Conservation (phyloP, 352 stramenopile species). For the Nothophytophthora sp. region DNA sequence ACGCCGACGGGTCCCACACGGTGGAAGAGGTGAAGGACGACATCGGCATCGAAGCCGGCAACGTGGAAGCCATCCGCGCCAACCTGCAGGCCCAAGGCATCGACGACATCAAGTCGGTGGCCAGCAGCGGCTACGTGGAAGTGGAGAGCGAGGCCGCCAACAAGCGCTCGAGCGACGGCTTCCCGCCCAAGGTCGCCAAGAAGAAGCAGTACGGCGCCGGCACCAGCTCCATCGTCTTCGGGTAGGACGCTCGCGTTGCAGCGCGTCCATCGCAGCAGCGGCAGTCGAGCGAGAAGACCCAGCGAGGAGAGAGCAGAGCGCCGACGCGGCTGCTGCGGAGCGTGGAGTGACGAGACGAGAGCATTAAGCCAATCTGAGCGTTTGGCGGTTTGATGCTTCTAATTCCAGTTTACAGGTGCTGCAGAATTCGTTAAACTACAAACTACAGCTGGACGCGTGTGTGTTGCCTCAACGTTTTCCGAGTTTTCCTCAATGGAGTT, state of each 20-base stretch:
- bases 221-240: slow-evolving; percentile 83
- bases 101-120: slow-evolving; percentile 46
- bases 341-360: no score
- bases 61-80: slow-evolving; percentile 74
- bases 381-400: no score
- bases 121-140: slow-evolving; percentile 51
- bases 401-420: no score
- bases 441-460: slow-evolving; percentile 1
- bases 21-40: slow-evolving; percentile 89
- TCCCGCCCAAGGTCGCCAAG: slow-evolving; percentile 60
- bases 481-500: slow-evolving; percentile 23
- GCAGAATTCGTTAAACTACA: no score
- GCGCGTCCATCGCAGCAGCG: neutral
- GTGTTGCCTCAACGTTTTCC: slow-evolving; percentile 24
- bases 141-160: slow-evolving; percentile 44
- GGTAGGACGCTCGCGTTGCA: slow-evolving; percentile 26
- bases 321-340: no score
- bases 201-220: slow-evolving; percentile 83
- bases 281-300: neutral
- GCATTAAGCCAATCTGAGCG: no score
- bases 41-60: slow-evolving; percentile 61
- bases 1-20: slow-evolving; percentile 74
- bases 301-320: no score
- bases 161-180: slow-evolving; percentile 49
- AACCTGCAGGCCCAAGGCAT: slow-evolving; percentile 80